phyloP scores from a whole-genome alignment of 176 grass and related monocot species.

The Secale cereale region DNA sequence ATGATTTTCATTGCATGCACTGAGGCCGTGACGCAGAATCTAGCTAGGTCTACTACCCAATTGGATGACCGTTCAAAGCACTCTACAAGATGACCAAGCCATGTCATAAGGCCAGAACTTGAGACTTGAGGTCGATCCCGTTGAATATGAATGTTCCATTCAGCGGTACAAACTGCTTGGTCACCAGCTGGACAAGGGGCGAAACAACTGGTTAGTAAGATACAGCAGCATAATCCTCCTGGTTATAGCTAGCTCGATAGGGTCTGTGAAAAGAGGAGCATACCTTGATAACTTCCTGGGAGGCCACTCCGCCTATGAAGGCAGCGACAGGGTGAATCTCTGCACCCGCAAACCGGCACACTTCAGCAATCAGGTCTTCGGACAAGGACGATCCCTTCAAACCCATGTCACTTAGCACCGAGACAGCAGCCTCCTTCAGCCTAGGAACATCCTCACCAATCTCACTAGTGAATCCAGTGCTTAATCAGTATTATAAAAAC shows the following conservation, averaged over 20 bases:
- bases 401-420: constrained; percentile 66
- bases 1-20: not conserved
- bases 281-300: constrained; percentile 95
- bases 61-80: not conserved
- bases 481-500: constrained; percentile 58
- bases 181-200: constrained; percentile 61
- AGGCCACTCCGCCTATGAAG: constrained; percentile 81
- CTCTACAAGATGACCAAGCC: not conserved
- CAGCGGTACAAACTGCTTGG: constrained; percentile 89
- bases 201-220: not conserved
- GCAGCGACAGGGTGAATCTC: constrained; percentile 78
- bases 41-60: not conserved
- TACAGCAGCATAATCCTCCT: not conserved
- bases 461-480: constrained; percentile 60
- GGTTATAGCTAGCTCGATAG: constrained; percentile 6
- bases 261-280: not conserved
- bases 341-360: constrained; percentile 76
- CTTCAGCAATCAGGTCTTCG: constrained; percentile 72
- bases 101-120: constrained; percentile 64
- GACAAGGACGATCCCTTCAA: constrained; percentile 60
- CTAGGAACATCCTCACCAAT: constrained; percentile 85
- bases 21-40: constrained; percentile 10
- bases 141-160: constrained; percentile 82
- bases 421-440: constrained; percentile 67
- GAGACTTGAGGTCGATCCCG: constrained; percentile 93